A percentile compares a stretch with the other conserved stretches of the same genome.
phyloP scores from a whole-genome alignment of 202 grass and related monocot genomes.

The Dendrocalamus latiflorus region DNA sequence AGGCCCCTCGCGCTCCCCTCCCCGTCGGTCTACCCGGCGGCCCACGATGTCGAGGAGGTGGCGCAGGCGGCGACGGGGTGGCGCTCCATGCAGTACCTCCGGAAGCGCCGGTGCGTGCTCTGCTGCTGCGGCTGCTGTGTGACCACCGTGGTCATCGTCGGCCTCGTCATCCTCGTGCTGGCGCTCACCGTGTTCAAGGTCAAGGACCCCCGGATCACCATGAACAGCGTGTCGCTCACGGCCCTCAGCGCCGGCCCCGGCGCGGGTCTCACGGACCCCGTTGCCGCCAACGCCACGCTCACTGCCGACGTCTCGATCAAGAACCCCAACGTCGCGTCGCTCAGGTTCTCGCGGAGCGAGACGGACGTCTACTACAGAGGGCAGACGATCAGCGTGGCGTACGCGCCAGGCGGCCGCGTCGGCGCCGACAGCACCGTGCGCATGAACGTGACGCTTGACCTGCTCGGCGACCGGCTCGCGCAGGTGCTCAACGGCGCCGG shows the following conservation, averaged over 20 bases:
- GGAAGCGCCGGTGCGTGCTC: slow-evolving; percentile 38
- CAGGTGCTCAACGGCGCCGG: slow-evolving; percentile 27
- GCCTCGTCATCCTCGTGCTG: slow-evolving; percentile 53
- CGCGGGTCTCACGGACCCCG: background rate
- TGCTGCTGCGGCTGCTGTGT: slow-evolving; percentile 73
- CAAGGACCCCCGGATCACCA: slow-evolving; percentile 55
- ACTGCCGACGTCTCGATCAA: slow-evolving; percentile 60
- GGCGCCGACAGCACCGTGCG: slow-evolving; percentile 18
- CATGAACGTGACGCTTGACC: slow-evolving; percentile 62
- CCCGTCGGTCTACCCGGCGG: slow-evolving; percentile 44
- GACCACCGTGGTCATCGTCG: slow-evolving; percentile 25
- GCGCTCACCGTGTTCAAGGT: slow-evolving; percentile 75
- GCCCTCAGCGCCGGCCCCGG: slow-evolving; percentile 21
- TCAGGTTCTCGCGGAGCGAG: slow-evolving; percentile 41
- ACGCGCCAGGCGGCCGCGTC: slow-evolving; percentile 40
- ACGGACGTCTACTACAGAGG: slow-evolving; percentile 45
- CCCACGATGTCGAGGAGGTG: slow-evolving; percentile 12
- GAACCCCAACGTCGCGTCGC: slow-evolving; percentile 66
- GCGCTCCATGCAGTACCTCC: slow-evolving; percentile 48
- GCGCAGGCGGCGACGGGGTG: slow-evolving; percentile 2
- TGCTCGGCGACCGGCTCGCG: slow-evolving; percentile 46
- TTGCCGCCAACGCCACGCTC: slow-evolving; percentile 59
- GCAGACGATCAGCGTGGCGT: slow-evolving; percentile 45
- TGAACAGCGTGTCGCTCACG: slow-evolving; percentile 50
- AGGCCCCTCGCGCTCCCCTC: slow-evolving; percentile 28